Percentiles rank a stretch among this genome's conserved stretches.
Evolutionary conservation across 2,329 filamentous ascomycete genomes (phyloP).

Genomic region (Fusarium floridanum): DNA sequence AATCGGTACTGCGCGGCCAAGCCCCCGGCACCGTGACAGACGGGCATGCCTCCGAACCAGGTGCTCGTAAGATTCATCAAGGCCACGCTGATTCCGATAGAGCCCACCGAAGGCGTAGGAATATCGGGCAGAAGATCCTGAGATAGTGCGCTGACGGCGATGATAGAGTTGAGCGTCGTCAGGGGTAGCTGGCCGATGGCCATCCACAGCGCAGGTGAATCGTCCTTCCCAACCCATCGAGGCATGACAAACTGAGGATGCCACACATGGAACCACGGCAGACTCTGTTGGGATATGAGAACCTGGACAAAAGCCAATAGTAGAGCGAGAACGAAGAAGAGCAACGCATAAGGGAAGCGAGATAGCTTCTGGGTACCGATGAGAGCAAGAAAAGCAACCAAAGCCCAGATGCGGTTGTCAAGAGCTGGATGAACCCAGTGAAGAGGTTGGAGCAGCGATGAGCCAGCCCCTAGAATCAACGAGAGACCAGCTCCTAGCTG

Average conservation of each 20-base stretch:
- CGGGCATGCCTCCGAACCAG: slow-evolving; percentile 96
- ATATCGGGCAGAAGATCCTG: slow-evolving; percentile 80
- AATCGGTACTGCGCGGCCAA: slow-evolving; percentile 93
- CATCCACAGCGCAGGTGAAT: slow-evolving; percentile 62
- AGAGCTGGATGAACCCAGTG: slow-evolving; percentile 76
- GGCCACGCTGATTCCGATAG: slow-evolving; percentile 84
- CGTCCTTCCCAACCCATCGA: slow-evolving; percentile 46
- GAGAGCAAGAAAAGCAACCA: slow-evolving; percentile 79
- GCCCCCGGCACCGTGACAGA: slow-evolving; percentile 93
- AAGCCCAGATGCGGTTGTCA: slow-evolving; percentile 84
- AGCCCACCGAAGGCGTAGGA: slow-evolving; percentile 77
- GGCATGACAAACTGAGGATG: slow-evolving; percentile 62
- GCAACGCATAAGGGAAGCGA: slow-evolving; percentile 82
- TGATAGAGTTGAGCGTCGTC: slow-evolving; percentile 91
- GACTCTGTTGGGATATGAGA: slow-evolving; percentile 44
- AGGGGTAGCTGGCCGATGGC: slow-evolving; percentile 90
- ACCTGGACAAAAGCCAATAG: slow-evolving; percentile 68
- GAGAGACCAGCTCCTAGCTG: slow-evolving; percentile 92
- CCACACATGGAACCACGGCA: slow-evolving; percentile 72
- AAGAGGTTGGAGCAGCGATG: slow-evolving; percentile 74
- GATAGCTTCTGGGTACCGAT: slow-evolving; percentile 75
- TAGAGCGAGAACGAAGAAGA: slow-evolving; percentile 77
- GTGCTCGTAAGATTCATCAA: slow-evolving; percentile 86
- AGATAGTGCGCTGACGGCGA: slow-evolving; percentile 86
- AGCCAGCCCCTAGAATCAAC: slow-evolving; percentile 82